Evolutionary conservation across 2,329 filamentous ascomycete genomes (phyloP).

Genomic region (Cladosporium sp.): DNA sequence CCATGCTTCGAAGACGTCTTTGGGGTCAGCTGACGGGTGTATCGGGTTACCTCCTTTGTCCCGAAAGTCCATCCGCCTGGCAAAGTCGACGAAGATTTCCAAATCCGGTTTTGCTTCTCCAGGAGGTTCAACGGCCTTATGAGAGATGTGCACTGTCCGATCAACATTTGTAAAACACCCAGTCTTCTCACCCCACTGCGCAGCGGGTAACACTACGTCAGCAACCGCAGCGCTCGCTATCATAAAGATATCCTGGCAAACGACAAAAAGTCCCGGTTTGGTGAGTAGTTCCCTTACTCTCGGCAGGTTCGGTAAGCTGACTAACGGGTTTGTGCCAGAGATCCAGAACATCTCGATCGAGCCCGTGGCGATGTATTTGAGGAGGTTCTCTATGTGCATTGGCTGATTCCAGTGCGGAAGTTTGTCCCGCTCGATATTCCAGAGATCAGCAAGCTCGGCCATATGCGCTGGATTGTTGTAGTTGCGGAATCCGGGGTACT

Average conservation of each 20-base stretch:
- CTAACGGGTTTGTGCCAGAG: not conserved
- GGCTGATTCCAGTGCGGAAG: not conserved
- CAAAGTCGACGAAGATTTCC: not conserved
- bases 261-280: not conserved
- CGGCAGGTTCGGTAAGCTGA: not conserved
- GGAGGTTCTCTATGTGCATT: not conserved
- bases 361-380: not conserved
- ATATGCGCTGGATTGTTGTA: not conserved
- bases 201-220: not conserved
- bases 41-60: not conserved
- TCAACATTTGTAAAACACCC: not conserved
- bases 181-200: not conserved
- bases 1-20: not conserved
- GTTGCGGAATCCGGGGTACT: not conserved
- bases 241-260: not conserved
- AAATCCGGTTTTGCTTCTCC: not conserved
- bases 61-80: not conserved
- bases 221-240: not conserved
- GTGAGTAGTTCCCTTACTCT: not conserved
- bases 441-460: not conserved
- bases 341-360: not conserved
- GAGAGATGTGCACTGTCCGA: not conserved
- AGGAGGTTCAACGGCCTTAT: not conserved
- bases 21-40: not conserved
- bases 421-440: not conserved